A percentile compares a stretch with the other conserved stretches of the same genome.
These are phyloP conservation scores for Mycena latifolia DNA, from an alignment of 768 basidiomycete species.

Conservation along the genomic window DNA sequence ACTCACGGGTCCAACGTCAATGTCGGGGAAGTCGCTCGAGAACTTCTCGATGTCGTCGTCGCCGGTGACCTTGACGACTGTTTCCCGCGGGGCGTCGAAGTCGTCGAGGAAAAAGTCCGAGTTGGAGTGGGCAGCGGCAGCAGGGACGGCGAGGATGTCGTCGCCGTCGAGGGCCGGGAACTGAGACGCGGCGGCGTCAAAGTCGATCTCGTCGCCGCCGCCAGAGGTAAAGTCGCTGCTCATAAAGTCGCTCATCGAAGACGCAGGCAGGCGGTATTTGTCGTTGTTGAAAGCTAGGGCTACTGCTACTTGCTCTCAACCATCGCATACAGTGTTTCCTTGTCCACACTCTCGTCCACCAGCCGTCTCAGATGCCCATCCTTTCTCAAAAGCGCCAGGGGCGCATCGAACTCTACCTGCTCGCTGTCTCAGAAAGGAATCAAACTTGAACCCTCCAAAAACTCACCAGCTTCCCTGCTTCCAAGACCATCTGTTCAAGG, in stretches of 20 bases:
- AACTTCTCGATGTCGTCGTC: constrained; percentile 90
- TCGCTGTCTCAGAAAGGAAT: too few species aligned
- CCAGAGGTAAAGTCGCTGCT: constrained; percentile 31
- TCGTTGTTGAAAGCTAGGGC: background rate
- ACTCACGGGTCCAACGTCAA: constrained; percentile 62
- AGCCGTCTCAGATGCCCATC: too few species aligned
- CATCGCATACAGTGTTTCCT: too few species aligned
- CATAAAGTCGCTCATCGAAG: constrained; percentile 45
- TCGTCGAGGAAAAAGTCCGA: constrained; percentile 71
- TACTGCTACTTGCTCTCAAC: too few species aligned
- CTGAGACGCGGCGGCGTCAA: constrained; percentile 83
- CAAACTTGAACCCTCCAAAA: too few species aligned
- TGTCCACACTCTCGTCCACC: too few species aligned
- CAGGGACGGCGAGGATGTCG: constrained; percentile 61
- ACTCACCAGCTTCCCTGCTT: too few species aligned
- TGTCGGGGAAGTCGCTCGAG: constrained; percentile 87
- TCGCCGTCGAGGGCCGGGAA: constrained; percentile 88
- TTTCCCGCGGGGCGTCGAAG: constrained; percentile 64
- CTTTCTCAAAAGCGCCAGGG: too few species aligned
- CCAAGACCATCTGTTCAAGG: too few species aligned
- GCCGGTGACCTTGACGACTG: constrained; percentile 85
- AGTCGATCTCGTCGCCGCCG: constrained; percentile 76
- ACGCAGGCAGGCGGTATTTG: background rate
- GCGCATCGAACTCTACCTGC: too few species aligned
- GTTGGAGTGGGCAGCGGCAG: constrained; percentile 25